Conservation (phyloP, 805 yeast species). For the Candida anglica region DNA sequence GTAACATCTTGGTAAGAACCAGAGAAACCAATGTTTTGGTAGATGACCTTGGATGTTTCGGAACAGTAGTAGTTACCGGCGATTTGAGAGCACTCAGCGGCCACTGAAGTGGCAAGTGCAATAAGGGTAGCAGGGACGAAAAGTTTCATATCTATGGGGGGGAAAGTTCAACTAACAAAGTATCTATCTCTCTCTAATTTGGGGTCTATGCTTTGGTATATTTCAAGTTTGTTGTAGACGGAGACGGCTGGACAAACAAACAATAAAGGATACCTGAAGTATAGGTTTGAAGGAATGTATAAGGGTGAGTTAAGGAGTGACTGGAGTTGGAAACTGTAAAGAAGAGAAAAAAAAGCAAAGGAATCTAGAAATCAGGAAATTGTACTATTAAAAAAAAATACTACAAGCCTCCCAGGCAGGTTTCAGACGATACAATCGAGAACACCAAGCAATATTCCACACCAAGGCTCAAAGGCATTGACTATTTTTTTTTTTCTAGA, state of each 20-base stretch:
- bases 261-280: too few species aligned
- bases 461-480: too few species aligned
- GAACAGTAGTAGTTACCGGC: slow-evolving; percentile 85
- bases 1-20: slow-evolving; percentile 83
- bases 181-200: not conserved
- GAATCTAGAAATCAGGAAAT: too few species aligned
- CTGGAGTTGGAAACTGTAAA: slow-evolving; percentile 2
- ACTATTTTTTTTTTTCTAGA: too few species aligned
- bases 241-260: too few species aligned
- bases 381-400: too few species aligned
- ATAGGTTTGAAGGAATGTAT: slow-evolving; percentile 3
- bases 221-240: too few species aligned
- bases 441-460: too few species aligned
- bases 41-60: slow-evolving; percentile 61
- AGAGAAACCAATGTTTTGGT: slow-evolving; percentile 74
- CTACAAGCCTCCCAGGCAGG: too few species aligned
- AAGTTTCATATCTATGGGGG: slow-evolving; percentile 17
- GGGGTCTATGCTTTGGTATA: not conserved
- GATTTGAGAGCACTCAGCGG: slow-evolving; percentile 40
- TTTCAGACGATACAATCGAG: too few species aligned
- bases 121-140: slow-evolving; percentile 17
- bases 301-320: slow-evolving; percentile 4
- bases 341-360: slow-evolving; percentile 1
- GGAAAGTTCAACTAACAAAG: not conserved
- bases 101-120: slow-evolving; percentile 15